Evolutionary conservation across 2,329 filamentous ascomycete genomes (phyloP).

Genomic region (Fusarium redolens): DNA sequence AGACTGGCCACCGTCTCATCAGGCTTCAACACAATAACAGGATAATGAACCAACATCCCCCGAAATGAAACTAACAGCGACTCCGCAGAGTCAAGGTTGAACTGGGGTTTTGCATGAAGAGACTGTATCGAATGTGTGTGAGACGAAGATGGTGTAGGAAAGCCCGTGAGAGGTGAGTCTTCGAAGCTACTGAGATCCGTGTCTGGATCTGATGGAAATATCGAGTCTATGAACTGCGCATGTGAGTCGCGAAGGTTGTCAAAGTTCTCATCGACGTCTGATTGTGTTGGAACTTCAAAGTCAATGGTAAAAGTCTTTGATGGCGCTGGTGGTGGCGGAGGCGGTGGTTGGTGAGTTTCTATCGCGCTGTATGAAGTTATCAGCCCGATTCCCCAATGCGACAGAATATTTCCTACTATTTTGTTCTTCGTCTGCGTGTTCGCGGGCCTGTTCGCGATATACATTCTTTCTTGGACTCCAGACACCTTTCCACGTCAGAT

Average conservation of each 20-base stretch:
- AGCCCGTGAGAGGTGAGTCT: constrained; percentile 34
- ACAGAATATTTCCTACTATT: constrained; percentile 48
- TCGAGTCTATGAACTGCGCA: constrained; percentile 54
- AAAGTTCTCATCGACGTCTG: constrained; percentile 54
- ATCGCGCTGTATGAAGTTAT: constrained; percentile 27
- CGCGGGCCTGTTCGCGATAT: constrained; percentile 62
- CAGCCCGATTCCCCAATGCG: neutral
- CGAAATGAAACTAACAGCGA: constrained; percentile 58
- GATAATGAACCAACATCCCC: constrained; percentile 57
- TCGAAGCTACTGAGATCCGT: constrained; percentile 24
- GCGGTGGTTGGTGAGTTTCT: constrained; percentile 38
- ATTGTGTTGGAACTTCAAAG: constrained; percentile 57
- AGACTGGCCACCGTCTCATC: constrained; percentile 58
- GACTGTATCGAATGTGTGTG: constrained; percentile 51
- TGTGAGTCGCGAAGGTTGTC: constrained; percentile 59
- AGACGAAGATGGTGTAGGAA: constrained; percentile 47
- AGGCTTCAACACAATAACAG: constrained; percentile 55
- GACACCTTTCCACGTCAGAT: constrained; percentile 54
- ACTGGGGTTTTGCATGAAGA: constrained; percentile 61
- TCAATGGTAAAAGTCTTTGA: constrained; percentile 66
- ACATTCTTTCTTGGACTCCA: constrained; percentile 64
- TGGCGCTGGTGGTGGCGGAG: constrained; percentile 49
- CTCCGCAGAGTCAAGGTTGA: constrained; percentile 66
- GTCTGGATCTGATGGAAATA: constrained; percentile 50
- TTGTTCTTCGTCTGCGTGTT: constrained; percentile 59